phyloP scores from a whole-genome alignment of 495 filamentous ascomycete species.

The Glonium stellatum region DNA sequence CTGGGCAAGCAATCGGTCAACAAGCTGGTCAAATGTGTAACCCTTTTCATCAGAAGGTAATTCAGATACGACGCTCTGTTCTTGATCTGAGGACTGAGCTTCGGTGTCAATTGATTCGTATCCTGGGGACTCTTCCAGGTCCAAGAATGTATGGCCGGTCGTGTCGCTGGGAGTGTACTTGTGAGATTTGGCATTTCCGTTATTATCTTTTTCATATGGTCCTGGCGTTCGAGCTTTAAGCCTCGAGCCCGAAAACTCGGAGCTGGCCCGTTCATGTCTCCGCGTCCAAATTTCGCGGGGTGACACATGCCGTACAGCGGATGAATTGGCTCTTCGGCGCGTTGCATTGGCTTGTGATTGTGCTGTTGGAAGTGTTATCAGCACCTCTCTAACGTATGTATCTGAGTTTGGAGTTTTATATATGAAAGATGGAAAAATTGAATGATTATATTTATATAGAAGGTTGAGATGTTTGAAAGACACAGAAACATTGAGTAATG shows the following conservation, averaged over 20 bases:
- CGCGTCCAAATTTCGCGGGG: slow-evolving; percentile 26
- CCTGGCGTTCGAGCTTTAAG: slow-evolving; percentile 9
- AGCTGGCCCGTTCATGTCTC: slow-evolving; percentile 36
- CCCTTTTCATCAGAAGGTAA: slow-evolving; percentile 30
- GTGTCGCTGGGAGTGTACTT: slow-evolving; percentile 28
- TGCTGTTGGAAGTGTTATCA: slow-evolving; percentile 8
- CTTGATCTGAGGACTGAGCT: slow-evolving; percentile 13
- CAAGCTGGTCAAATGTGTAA: slow-evolving; percentile 72
- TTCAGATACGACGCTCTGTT: slow-evolving; percentile 20
- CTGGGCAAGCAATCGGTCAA: slow-evolving; percentile 73
- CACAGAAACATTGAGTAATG: not conserved
- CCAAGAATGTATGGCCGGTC: slow-evolving; percentile 27
- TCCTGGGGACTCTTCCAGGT: slow-evolving; percentile 36
- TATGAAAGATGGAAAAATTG: no score
- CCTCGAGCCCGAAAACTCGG: slow-evolving; percentile 32
- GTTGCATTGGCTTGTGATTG: slow-evolving; percentile 21
- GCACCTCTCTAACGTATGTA: not conserved
- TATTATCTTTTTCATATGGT: slow-evolving; percentile 10
- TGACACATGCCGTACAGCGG: slow-evolving; percentile 30
- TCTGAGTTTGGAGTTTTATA: no score
- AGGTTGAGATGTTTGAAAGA: no score
- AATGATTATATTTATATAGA: no score
- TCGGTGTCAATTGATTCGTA: slow-evolving; percentile 28
- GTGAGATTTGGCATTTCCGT: slow-evolving; percentile 16
- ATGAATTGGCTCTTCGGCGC: slow-evolving; percentile 35